Evolutionary conservation across 306 rosid genomes (phyloP), one percentile per base, ranked within the genome.

Genomic region (Fragaria nilgerrensis): DNA sequence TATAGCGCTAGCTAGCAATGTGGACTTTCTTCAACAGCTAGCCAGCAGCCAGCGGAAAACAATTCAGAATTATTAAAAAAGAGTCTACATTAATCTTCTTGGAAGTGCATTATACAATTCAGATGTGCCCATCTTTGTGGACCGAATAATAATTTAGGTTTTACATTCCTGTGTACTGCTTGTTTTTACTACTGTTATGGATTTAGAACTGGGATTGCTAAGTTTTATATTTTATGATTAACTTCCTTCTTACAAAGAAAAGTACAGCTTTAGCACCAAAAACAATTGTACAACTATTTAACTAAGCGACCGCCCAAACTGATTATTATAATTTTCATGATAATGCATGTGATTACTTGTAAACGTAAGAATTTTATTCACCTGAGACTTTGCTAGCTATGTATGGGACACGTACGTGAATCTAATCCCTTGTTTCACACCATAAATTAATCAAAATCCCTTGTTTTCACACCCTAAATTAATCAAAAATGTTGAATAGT

Each of bases 81-180:
- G 19, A 44, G 56, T 59, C 78, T 12, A n/a, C 62, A n/a, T n/a
- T n/a, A 12, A 7, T 43, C 67, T 41, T 23, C 5, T 17, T 17
- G 41, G 68, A 43, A 44, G 43, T 74, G 69, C 10, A 5, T 27
- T 27, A 16, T 27, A 43, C 19, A 74, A 16, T 61, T 25, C 44
- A 61, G 29, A 16, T 59, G 70, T 59, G 70, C 78, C 70, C 70
- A 23, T 44, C 70, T 43, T 74, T 74, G 55, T 61, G 56, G 70
- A 74, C 78, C 43, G 43, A 41, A 37, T 55, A 36, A 43, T 64
- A 2, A 48, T 48, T 32, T 48, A 29, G 39, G 3, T 7, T 48
- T 22, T 49, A 45, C 43, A 53, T 56, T 34, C 7, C n/a, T 55
- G 10, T 6, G 0, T 9, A 41, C 44, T 32, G 23, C 19, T 64